Evolutionary conservation across 176 grass and related monocot species (phyloP).

Genomic region (Chloris gayana): DNA sequence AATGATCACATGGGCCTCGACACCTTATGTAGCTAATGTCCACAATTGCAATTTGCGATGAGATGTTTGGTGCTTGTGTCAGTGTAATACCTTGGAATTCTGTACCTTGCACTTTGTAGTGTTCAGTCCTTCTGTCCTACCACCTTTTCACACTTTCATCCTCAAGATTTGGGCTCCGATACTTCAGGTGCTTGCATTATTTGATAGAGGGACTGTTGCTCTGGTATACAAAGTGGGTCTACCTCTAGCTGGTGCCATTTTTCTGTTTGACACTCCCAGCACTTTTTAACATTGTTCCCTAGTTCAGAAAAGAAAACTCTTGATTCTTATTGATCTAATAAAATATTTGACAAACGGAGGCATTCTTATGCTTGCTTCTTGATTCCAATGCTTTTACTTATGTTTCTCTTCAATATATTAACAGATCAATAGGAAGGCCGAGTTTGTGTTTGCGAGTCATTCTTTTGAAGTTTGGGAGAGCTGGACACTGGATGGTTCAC

Average conservation of each 20-base stretch:
- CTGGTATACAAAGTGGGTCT: neutral
- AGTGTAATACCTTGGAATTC: neutral
- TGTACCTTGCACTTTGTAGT: neutral
- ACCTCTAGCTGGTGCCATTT: neutral
- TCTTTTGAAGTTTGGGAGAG: constrained; percentile 90
- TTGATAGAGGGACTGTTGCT: neutral
- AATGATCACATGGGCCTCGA: neutral
- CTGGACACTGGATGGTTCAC: constrained; percentile 79
- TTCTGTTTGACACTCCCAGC: neutral
- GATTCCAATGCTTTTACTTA: neutral
- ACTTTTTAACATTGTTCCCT: neutral
- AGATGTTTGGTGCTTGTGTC: neutral
- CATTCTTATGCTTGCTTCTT: neutral
- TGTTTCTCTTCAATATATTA: neutral
- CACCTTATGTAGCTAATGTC: neutral
- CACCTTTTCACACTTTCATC: neutral
- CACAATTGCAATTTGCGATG: neutral
- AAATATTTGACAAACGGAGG: neutral
- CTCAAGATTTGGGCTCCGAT: neutral
- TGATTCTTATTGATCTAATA: neutral
- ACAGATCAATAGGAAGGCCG: constrained; percentile 92
- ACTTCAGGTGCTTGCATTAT: neutral
- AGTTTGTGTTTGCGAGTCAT: constrained; percentile 96
- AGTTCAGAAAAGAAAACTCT: neutral
- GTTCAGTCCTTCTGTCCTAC: neutral